phyloP scores from a whole-genome alignment of 2,329 filamentous ascomycete genomes.

The Neoascochyta sp. region DNA sequence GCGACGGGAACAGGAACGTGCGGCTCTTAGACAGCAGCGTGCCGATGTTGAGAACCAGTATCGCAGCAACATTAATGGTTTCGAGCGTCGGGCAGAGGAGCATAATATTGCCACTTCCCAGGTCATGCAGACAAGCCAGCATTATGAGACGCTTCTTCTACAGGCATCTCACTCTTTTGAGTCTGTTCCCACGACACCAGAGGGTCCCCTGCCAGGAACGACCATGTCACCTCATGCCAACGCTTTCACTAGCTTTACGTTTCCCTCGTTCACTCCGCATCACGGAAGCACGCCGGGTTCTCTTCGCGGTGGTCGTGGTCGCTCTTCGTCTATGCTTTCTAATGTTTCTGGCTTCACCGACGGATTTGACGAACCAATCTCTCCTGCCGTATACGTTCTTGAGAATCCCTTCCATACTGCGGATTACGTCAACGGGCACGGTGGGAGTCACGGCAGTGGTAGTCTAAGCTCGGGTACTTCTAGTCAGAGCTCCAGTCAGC shows the following conservation, averaged over 20 bases:
- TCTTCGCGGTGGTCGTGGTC: constrained; percentile 41
- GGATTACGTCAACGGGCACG: constrained; percentile 35
- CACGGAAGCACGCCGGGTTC: constrained; percentile 34
- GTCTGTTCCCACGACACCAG: constrained; percentile 54
- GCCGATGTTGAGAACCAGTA: constrained; percentile 38
- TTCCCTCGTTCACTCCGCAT: constrained; percentile 30
- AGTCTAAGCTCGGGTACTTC: constrained; percentile 44
- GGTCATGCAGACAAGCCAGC: constrained; percentile 35
- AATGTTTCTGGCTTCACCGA: constrained; percentile 52
- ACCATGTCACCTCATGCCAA: constrained; percentile 36
- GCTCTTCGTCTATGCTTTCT: constrained; percentile 52
- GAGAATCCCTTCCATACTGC: constrained; percentile 39
- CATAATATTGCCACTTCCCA: constrained; percentile 37
- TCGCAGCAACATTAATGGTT: constrained; percentile 37
- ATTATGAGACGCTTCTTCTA: constrained; percentile 41
- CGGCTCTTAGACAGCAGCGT: constrained; percentile 36
- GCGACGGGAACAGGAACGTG: constrained; percentile 40
- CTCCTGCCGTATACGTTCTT: constrained; percentile 24
- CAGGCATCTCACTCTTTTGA: constrained; percentile 36
- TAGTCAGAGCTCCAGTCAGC: constrained; percentile 38
- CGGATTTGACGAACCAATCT: constrained; percentile 36
- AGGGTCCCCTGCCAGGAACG: constrained; percentile 56
- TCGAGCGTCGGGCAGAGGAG: constrained; percentile 38
- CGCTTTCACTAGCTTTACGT: constrained; percentile 38
- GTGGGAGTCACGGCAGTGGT: constrained; percentile 50